Conservation (phyloP, 345 rosid genomes). For the Eucalyptus camaldulensis region DNA sequence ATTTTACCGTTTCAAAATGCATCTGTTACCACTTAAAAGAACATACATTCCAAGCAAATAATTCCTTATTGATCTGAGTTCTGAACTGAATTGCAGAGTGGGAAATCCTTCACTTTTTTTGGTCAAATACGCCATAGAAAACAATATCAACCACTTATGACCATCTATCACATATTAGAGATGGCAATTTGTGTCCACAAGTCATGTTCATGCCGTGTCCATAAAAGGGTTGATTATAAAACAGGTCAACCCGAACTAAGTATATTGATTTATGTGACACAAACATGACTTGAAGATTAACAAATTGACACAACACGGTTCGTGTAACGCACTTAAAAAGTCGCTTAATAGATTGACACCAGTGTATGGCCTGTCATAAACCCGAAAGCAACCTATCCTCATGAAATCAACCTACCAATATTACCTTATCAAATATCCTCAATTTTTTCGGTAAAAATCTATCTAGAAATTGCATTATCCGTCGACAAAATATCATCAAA, state of each 20-base stretch:
- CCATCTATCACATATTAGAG: not conserved
- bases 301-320: not conserved
- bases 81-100: not conserved
- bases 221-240: not conserved
- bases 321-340: not conserved
- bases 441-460: not conserved
- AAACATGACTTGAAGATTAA: not conserved
- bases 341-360: not conserved
- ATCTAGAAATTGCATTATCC: not conserved
- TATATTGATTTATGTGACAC: not conserved
- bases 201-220: not conserved
- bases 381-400: not conserved
- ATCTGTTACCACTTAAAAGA: not conserved
- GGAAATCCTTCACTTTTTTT: not conserved
- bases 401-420: not conserved
- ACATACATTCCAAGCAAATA: not conserved
- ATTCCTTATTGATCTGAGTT: not conserved
- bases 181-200: not conserved
- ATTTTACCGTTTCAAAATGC: not conserved
- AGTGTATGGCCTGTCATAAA: not conserved
- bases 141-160: not conserved
- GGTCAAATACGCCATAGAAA: not conserved
- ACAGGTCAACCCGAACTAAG: not conserved
- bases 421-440: not conserved
- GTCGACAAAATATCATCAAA: not conserved